Evolutionary conservation across 306 rosid genomes (phyloP).

Genomic region (Lathyrus aphaca): DNA sequence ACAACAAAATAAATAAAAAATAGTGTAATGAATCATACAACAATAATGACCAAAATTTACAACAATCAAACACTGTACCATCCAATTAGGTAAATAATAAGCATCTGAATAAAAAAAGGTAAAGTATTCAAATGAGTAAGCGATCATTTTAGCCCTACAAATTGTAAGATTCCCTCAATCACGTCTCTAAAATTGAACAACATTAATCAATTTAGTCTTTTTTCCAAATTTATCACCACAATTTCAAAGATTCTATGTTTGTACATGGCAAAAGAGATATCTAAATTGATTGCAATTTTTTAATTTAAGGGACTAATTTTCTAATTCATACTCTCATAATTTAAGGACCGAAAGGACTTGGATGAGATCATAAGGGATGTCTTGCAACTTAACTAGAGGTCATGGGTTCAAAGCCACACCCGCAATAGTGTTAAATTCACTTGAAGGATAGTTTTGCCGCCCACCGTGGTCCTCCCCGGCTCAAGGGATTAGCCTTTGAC

Average conservation of each 20-base stretch:
- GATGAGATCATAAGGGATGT: too few species aligned
- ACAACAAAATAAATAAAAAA: conserved; percentile 30
- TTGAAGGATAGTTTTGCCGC: too few species aligned
- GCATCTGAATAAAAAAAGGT: not conserved
- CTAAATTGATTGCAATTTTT: not conserved
- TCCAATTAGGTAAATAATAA: conserved; percentile 1
- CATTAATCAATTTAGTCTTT: not conserved
- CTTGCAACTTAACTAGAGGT: too few species aligned
- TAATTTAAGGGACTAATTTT: not conserved
- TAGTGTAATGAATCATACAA: conserved; percentile 10
- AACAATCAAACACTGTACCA: not conserved
- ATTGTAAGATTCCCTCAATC: not conserved
- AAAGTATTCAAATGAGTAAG: not conserved
- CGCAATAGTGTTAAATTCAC: too few species aligned
- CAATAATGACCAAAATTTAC: conserved; percentile 5
- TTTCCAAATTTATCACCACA: not conserved
- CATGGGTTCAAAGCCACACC: too few species aligned
- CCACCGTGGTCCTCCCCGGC: too few species aligned
- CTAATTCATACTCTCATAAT: not conserved
- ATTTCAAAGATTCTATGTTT: not conserved
- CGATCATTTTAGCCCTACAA: not conserved
- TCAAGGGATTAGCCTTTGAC: too few species aligned
- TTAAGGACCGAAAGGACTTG: too few species aligned
- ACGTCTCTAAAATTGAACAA: not conserved
- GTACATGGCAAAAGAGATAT: not conserved